phyloP scores from a whole-genome alignment of 1,284 basidiomycete species.

The Microbotryomycetes sp. region DNA sequence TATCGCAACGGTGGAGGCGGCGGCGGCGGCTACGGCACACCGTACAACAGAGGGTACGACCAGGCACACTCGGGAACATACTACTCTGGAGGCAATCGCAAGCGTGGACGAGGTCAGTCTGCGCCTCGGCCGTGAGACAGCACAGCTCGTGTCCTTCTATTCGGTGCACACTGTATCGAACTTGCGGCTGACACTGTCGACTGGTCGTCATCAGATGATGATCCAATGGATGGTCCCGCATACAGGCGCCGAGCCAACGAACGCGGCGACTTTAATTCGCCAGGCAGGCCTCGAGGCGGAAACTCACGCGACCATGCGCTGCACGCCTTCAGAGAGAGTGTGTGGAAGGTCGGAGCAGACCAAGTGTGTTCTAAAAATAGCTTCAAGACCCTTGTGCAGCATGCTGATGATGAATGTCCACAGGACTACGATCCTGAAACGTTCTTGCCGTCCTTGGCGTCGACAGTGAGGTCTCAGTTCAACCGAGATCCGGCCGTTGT shows the following conservation, averaged over 20 bases:
- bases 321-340: constrained; percentile 14
- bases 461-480: constrained; percentile 20
- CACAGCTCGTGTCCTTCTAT: neutral
- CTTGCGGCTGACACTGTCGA: neutral
- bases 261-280: constrained; percentile 6
- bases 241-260: constrained; percentile 13
- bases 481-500: constrained; percentile 18
- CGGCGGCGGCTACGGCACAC: constrained; percentile 12
- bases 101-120: constrained; percentile 25
- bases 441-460: constrained; percentile 25
- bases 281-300: neutral
- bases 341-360: constrained; percentile 22
- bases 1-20: constrained; percentile 1
- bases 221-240: constrained; percentile 19
- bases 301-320: constrained; percentile 9
- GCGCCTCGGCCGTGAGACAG: neutral
- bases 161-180: neutral
- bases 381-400: constrained; percentile 1
- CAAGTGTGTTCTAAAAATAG: constrained; percentile 10
- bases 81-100: constrained; percentile 10
- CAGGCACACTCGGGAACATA: constrained; percentile 7
- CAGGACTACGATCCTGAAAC: constrained; percentile 26
- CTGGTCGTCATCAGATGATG: constrained; percentile 17
- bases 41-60: constrained; percentile 14
- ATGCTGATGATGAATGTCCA: neutral